Conservation (phyloP, 2,329 filamentous ascomycete genomes). For the Botryosphaeria dothidea region DNA sequence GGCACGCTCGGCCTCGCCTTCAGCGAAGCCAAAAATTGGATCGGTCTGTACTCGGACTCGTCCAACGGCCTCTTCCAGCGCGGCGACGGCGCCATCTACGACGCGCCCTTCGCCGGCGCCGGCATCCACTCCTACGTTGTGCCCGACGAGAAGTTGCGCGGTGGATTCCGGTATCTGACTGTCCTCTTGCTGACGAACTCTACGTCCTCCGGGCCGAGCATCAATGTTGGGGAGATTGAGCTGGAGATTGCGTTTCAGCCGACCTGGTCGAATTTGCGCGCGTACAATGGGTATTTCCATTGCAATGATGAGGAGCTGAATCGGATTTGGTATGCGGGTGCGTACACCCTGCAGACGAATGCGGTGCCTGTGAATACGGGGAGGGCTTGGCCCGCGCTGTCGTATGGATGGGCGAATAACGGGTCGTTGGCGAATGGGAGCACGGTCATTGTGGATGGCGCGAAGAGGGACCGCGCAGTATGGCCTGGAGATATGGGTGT, state of each 20-base stretch:
- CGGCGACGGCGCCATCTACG: constrained; percentile 48
- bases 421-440: constrained; percentile 38
- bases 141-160: constrained; percentile 47
- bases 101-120: constrained; percentile 38
- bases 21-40: constrained; percentile 44
- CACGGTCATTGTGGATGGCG: constrained; percentile 42
- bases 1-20: constrained; percentile 43
- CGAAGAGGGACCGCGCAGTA: constrained; percentile 44
- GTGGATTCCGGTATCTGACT: constrained; percentile 57
- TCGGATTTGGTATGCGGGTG: constrained; percentile 53
- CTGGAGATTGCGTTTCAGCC: constrained; percentile 52
- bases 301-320: constrained; percentile 37
- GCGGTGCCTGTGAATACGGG: constrained; percentile 27
- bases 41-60: constrained; percentile 46
- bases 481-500: constrained; percentile 55
- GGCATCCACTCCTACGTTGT: constrained; percentile 44
- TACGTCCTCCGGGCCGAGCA: constrained; percentile 25
- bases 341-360: constrained; percentile 55
- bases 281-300: constrained; percentile 42
- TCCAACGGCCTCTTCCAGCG: constrained; percentile 43
- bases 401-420: constrained; percentile 38
- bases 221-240: constrained; percentile 41
- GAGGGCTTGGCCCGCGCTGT: constrained; percentile 28
- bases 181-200: constrained; percentile 43
- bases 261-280: constrained; percentile 48